Evolutionary conservation across 2,329 filamentous ascomycete species (phyloP), one percentile per base, ranked within the genome.

Genomic region (Colletotrichum echinochloae): DNA sequence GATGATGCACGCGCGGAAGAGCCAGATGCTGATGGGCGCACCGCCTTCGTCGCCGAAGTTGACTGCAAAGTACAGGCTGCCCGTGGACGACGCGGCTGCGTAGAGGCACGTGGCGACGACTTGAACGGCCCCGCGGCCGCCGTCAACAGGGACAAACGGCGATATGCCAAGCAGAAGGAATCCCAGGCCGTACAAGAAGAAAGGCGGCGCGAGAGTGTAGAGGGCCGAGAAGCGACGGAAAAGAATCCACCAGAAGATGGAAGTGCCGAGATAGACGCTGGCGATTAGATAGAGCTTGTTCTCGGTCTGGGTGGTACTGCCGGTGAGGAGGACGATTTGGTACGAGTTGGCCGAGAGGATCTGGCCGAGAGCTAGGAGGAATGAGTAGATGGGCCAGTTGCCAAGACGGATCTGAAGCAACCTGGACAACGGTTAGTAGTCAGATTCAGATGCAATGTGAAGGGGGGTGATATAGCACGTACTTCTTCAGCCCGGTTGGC

Each of bases 1-100:
- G 63, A 92, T 90, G 23, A 89, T 78, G 75, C 89, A 90, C 20
- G 90, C 90, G 67, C 90, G 86, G 80, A 89, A 90, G 28, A 90
- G 88, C 89, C 89, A 91, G 41, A 87, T 84, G 76, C 87, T 89
- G 52, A 90, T 86, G 12, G 89, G 88, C 2, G 86, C 85, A 57
- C 89, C 89, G 51, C 86, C 88, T 81, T 90, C 88, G 73, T 88
- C 87, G 66, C 89, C 89, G 74, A 91, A 91, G 77, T 92, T 92
- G 61, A 91, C 83, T 2, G 89, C 86, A 75, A 92, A 92, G 81
- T 89, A 90, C 65, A 92, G 82, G 0, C 87, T 88, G 11, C 90
- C 90, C 46, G 87, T 88, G 14, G 89, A 85, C 3, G 90, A 90
- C 5, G 89, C 90, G 6, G 86, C 82, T 2, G 89, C 87, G 76